Conservation (phyloP, 306 rosid species). For the Lablab purpureus region DNA sequence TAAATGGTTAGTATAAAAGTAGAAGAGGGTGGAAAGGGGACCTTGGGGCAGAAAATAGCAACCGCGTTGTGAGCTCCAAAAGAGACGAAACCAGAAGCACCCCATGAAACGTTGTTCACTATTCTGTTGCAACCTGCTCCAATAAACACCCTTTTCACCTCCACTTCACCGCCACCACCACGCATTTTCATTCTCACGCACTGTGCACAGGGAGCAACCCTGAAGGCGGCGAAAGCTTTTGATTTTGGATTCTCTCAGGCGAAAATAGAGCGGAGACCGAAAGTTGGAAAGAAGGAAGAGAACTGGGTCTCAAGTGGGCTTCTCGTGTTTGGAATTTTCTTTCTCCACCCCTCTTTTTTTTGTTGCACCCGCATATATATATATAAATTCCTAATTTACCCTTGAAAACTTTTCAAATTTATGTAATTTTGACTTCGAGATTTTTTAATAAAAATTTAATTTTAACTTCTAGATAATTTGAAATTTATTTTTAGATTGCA, state of each 20-base stretch:
- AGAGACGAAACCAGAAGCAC: slow-evolving; percentile 84
- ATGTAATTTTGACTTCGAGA: too few species aligned
- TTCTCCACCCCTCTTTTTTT: too few species aligned
- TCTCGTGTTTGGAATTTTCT: too few species aligned
- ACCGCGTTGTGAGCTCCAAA: slow-evolving; percentile 95
- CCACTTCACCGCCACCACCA: slow-evolving; percentile 37
- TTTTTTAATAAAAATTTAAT: too few species aligned
- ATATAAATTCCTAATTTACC: too few species aligned
- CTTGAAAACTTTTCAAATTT: too few species aligned
- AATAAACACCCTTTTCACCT: slow-evolving; percentile 70
- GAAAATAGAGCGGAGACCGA: slow-evolving; percentile 7
- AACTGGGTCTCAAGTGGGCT: slow-evolving; percentile 30
- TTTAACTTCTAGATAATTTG: too few species aligned
- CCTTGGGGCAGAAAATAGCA: slow-evolving; percentile 88
- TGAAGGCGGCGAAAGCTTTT: slow-evolving; percentile 43
- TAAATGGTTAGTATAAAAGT: background rate
- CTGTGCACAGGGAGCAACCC: background rate
- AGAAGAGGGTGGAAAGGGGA: slow-evolving; percentile 32
- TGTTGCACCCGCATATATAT: too few species aligned
- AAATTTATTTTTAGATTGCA: too few species aligned
- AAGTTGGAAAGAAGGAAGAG: slow-evolving; percentile 4
- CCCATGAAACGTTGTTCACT: slow-evolving; percentile 93
- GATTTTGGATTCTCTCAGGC: slow-evolving; percentile 44
- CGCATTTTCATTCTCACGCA: slow-evolving; percentile 42
- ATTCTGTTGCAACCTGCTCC: slow-evolving; percentile 96